Base-by-base conservation (phyloP, 108 stramenopile species). In the Fragilaria radians region DNA sequence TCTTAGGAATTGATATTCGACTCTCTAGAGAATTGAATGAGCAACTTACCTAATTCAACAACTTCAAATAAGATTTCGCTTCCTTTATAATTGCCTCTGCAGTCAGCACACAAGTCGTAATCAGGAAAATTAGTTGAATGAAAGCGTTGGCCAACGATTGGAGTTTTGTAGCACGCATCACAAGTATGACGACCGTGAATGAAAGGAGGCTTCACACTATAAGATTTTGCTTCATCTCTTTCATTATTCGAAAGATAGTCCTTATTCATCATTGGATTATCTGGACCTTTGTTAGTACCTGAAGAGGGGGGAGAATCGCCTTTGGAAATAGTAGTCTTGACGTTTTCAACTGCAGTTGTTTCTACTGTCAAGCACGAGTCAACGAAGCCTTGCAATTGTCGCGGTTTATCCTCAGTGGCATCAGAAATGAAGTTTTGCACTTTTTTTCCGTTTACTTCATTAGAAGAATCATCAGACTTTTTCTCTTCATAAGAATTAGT, bases 171-270 rank as follows among this genome's bases (percentile, higher is more conserved):
- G 57, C 91, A 93, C 11, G 79, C 79, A 65, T 93, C 91, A 65
- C 91, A 93, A 1, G 91, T 93, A 57, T 93, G 91, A 27, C 88
- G 72, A 4, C 85, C 91, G 60, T 92, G 91, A 53, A 92, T 84
- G 67, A 88, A 84, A 11, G 65, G 73, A 54, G 46, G 66, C 36
- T 62, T 65, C n/a, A 47, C 54, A 2, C 24, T 24, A 36, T 52
- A 25, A 21, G 63, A 67, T 28, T 55, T 32, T 36, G 17, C 27
- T 24, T 64, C 30, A 29, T 31, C 32, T 48, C 42, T 18, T 5
- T 59, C 61, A 3, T 62, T 50, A 5, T 11, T 31, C n/a, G 19
- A 22, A 22, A 23, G 33, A 1, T 22, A 26, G 54, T 48, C 54
- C 14, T 21, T 29, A 24, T 34, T 46, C 57, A 9, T 26, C 24